These are phyloP conservation scores for Chaetomium cochliodes DNA, from an alignment of 495 filamentous ascomycete species.

Conservation along the genomic window DNA sequence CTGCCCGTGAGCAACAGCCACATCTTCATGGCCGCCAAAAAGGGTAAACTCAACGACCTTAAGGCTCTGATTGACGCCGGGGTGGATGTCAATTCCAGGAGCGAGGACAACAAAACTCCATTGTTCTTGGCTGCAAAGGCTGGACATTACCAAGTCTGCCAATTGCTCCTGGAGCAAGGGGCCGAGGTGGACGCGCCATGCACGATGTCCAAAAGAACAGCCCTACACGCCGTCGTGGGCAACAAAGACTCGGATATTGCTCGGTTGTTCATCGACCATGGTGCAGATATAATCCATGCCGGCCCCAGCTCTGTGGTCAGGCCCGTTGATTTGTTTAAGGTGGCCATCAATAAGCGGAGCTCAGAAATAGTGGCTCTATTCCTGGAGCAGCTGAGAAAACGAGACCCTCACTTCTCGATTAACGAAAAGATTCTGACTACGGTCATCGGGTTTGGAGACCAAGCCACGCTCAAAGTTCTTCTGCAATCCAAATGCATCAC, in stretches of 20 bases:
- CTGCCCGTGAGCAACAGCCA: not conserved
- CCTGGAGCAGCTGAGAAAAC: no score
- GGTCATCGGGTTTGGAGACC: no score
- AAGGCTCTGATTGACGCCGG: not conserved
- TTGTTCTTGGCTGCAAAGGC: not conserved
- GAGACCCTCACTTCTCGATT: no score
- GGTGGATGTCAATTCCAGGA: not conserved
- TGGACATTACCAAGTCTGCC: constrained; percentile 2
- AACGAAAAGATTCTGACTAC: no score
- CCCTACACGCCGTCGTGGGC: not conserved
- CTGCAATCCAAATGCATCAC: no score
- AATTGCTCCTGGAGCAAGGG: not conserved
- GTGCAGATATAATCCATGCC: not conserved
- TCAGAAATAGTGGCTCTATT: no score
- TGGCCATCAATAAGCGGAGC: no score
- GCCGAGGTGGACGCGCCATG: not conserved
- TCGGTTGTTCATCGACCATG: not conserved
- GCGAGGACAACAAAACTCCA: not conserved
- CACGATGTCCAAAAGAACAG: not conserved
- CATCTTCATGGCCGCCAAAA: not conserved
- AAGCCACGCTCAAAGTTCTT: no score
- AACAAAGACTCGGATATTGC: not conserved
- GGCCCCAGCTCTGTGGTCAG: no score
- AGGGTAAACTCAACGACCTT: not conserved
- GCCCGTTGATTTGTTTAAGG: no score